A percentile compares a stretch with the other conserved stretches of the same genome.
These are phyloP conservation scores for Nicotiana knightiana DNA, from an alignment of 257 asterid species.

Conservation along the genomic window DNA sequence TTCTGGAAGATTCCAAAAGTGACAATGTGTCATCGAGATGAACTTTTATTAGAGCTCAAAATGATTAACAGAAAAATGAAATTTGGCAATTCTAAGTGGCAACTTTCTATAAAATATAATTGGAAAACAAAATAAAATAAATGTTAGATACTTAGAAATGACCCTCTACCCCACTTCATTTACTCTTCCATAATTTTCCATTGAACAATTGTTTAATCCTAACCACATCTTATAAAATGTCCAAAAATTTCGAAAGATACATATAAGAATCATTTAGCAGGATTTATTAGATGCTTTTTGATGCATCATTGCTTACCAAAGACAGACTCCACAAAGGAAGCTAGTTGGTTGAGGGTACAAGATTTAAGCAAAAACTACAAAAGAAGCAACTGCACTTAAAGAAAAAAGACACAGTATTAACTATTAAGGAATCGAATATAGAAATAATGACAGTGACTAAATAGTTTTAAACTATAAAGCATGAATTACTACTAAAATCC, in stretches of 20 bases:
- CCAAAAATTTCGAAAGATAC: background rate
- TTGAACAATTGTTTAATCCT: too few relatives aligned
- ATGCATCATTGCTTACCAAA: background rate
- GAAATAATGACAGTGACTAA: too few relatives aligned
- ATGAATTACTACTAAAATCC: background rate
- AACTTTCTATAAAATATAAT: too few relatives aligned
- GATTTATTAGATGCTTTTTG: background rate
- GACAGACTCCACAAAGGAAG: background rate
- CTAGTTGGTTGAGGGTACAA: background rate
- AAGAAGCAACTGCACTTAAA: background rate
- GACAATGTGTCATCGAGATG: too few relatives aligned
- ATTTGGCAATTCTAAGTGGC: too few relatives aligned
- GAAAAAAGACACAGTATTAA: background rate
- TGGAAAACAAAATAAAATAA: too few relatives aligned
- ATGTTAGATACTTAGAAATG: too few relatives aligned
- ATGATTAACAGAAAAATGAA: background rate
- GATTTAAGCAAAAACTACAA: background rate
- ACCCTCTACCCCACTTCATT: too few relatives aligned
- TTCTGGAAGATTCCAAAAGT: background rate
- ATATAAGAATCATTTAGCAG: background rate
- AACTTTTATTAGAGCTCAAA: background rate
- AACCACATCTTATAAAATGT: too few relatives aligned
- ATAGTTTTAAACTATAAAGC: background rate
- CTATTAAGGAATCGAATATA: background rate
- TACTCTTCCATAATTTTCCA: too few relatives aligned